These are phyloP conservation scores for Phytophthora constricta DNA, from an alignment of 352 stramenopile species.

Conservation along the genomic window DNA sequence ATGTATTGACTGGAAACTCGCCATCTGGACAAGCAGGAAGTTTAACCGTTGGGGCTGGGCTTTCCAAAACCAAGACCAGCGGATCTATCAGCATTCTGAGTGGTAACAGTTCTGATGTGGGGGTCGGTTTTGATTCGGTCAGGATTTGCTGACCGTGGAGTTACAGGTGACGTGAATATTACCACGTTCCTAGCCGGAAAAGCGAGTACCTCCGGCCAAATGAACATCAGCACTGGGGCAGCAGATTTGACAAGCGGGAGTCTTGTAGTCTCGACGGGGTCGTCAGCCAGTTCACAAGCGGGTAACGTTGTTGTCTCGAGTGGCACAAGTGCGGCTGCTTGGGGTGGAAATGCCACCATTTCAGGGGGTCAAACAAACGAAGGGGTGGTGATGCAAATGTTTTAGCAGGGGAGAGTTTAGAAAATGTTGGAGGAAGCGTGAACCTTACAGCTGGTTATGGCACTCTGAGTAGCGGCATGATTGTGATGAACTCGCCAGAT, in stretches of 20 bases:
- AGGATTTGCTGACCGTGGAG: conserved; percentile 26
- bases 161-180: conserved; percentile 33
- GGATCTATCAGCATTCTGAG: conserved; percentile 27
- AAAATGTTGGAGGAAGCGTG: conserved; percentile 18
- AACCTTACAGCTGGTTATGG: conserved; percentile 29
- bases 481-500: conserved; percentile 19
- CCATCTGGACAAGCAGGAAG: conserved; percentile 28
- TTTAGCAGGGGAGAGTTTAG: conserved; percentile 22
- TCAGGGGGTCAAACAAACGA: conserved; percentile 19
- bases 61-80: conserved; percentile 18
- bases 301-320: conserved; percentile 29
- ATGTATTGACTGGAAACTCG: conserved; percentile 24
- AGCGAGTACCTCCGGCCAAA: conserved; percentile 22
- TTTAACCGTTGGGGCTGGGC: conserved; percentile 30
- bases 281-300: conserved; percentile 25
- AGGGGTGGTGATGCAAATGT: conserved; percentile 23
- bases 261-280: conserved; percentile 18
- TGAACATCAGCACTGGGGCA: conserved; percentile 32
- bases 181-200: conserved; percentile 25
- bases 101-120: conserved; percentile 32
- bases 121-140: conserved; percentile 29
- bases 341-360: conserved; percentile 31
- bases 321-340: conserved; percentile 29
- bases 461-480: conserved; percentile 9
- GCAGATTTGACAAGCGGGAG: conserved; percentile 28